Percentiles rank a stretch among this genome's conserved stretches.
Conservation (phyloP, 345 rosid species). For the Linum usitatissimum region DNA sequence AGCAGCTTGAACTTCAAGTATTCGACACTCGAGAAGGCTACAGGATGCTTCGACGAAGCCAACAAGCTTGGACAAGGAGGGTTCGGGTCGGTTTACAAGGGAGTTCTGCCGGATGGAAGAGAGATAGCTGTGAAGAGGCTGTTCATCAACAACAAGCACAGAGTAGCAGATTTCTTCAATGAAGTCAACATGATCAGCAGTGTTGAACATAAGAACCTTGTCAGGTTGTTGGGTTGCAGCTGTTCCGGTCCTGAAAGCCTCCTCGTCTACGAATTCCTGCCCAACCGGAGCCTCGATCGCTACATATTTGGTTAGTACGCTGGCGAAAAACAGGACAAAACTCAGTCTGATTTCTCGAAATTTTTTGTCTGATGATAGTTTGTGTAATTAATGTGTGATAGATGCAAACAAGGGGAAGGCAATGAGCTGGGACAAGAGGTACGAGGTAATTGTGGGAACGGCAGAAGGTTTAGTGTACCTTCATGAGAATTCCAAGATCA, state of each 20-base stretch:
- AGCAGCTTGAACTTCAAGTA: slow-evolving; percentile 60
- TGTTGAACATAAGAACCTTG: slow-evolving; percentile 56
- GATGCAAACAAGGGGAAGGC: slow-evolving; percentile 35
- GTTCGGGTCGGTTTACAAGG: slow-evolving; percentile 69
- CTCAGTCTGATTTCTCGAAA: too few relatives aligned
- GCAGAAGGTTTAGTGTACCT: slow-evolving; percentile 74
- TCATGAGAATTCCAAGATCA: slow-evolving; percentile 47
- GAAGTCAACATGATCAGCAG: slow-evolving; percentile 65
- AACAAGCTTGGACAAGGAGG: slow-evolving; percentile 82
- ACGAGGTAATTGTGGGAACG: slow-evolving; percentile 45
- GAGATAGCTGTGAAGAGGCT: slow-evolving; percentile 58
- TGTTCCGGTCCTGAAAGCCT: slow-evolving; percentile 85
- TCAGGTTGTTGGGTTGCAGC: slow-evolving; percentile 68
- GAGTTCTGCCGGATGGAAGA: slow-evolving; percentile 60
- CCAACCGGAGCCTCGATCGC: slow-evolving; percentile 65
- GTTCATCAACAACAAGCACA: slow-evolving; percentile 47
- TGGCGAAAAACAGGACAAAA: not conserved
- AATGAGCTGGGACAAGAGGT: slow-evolving; percentile 57
- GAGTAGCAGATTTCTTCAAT: slow-evolving; percentile 79
- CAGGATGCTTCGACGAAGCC: slow-evolving; percentile 39
- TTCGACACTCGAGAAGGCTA: slow-evolving; percentile 61
- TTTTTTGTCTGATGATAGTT: too few relatives aligned
- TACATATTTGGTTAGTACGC: slow-evolving; percentile 46
- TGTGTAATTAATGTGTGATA: slow-evolving; percentile 12
- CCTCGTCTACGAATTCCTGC: slow-evolving; percentile 69